phyloP scores from a whole-genome alignment of 73 alveolate species.

The Paramecium octaurelia region DNA sequence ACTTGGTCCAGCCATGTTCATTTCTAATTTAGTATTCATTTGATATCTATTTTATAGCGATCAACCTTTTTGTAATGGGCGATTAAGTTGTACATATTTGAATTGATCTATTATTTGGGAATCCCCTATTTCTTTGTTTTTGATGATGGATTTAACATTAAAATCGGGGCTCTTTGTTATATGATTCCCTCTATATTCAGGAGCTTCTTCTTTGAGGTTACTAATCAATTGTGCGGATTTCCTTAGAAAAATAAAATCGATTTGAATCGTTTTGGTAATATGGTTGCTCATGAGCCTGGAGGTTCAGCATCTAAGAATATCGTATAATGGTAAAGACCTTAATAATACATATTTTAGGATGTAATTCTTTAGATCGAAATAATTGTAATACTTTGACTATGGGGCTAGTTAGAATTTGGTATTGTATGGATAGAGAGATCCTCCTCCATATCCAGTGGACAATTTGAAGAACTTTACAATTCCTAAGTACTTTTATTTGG shows the following conservation, averaged over 20 bases:
- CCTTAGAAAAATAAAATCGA: slow-evolving; percentile 66
- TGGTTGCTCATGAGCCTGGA: slow-evolving; percentile 70
- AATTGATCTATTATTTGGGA: not conserved
- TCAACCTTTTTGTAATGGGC: not conserved
- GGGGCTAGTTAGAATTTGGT: slow-evolving; percentile 68
- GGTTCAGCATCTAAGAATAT: slow-evolving; percentile 13
- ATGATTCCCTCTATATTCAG: slow-evolving; percentile 26
- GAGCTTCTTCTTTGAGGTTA: slow-evolving; percentile 64
- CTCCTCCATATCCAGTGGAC: slow-evolving; percentile 77
- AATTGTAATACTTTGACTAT: slow-evolving; percentile 74
- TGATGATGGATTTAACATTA: slow-evolving; percentile 44
- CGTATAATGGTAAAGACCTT: slow-evolving; percentile 45
- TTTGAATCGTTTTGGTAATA: slow-evolving; percentile 65
- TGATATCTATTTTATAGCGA: not conserved
- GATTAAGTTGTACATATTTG: not conserved
- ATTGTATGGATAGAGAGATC: slow-evolving; percentile 66
- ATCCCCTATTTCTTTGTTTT: slow-evolving; percentile 43
- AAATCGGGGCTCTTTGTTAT: slow-evolving; percentile 58
- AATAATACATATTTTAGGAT: slow-evolving; percentile 67
- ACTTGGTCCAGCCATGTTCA: slow-evolving; percentile 37
- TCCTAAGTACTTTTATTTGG: slow-evolving; percentile 55
- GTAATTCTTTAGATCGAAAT: slow-evolving; percentile 72
- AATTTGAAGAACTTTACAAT: slow-evolving; percentile 60
- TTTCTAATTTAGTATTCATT: not conserved
- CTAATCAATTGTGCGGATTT: slow-evolving; percentile 64